Evolutionary conservation across 176 grass and related monocot genomes (phyloP).

Genomic region (Ensete ventricosum): DNA sequence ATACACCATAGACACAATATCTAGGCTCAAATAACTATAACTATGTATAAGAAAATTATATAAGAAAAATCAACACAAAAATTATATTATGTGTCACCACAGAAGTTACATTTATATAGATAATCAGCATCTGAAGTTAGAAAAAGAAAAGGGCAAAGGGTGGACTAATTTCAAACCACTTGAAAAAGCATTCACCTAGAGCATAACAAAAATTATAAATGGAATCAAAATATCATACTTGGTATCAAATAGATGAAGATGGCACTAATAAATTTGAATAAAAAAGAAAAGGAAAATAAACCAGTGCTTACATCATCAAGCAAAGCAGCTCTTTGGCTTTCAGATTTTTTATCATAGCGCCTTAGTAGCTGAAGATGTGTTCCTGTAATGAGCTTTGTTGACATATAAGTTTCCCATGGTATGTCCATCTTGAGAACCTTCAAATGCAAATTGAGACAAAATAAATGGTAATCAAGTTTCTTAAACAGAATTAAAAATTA

Average conservation of each 20-base stretch:
- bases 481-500: constrained; percentile 6
- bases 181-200: too few species aligned
- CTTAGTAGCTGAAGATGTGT: constrained; percentile 74
- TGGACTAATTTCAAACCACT: too few species aligned
- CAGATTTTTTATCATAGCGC: constrained; percentile 80
- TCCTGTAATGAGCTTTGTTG: constrained; percentile 83
- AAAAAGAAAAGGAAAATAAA: neutral
- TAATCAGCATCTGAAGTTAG: too few species aligned
- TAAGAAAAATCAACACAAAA: too few species aligned
- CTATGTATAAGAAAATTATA: too few species aligned
- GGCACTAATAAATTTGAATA: neutral
- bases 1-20: too few species aligned
- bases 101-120: too few species aligned
- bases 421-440: constrained; percentile 96
- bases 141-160: too few species aligned
- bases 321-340: constrained; percentile 63
- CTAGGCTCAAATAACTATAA: too few species aligned
- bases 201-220: too few species aligned
- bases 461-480: neutral
- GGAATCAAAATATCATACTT: neutral
- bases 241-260: neutral
- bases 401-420: constrained; percentile 98
- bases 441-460: constrained; percentile 23
- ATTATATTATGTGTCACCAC: too few species aligned
- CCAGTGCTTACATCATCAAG: constrained; percentile 72